These are phyloP conservation scores for Venustampulla echinocandica DNA, from an alignment of 495 filamentous ascomycete species.

Conservation along the genomic window DNA sequence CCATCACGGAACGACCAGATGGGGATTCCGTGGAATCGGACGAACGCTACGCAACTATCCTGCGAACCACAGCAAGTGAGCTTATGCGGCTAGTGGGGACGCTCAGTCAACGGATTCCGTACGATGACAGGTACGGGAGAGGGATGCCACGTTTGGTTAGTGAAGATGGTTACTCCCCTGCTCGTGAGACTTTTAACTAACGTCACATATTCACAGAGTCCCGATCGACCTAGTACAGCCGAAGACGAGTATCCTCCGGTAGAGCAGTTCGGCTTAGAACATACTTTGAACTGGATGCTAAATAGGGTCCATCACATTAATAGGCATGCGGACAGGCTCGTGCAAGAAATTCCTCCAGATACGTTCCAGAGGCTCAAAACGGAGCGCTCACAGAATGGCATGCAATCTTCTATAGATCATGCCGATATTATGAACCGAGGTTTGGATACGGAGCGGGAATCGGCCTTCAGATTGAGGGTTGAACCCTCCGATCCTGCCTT, in stretches of 20 bases:
- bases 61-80: conserved; percentile 10
- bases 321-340: conserved; percentile 16
- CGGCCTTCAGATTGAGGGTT: not conserved
- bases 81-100: conserved; percentile 20
- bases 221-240: conserved; percentile 3
- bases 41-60: conserved; percentile 10
- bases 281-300: conserved; percentile 19
- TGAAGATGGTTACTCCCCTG: not conserved
- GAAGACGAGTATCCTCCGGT: conserved; percentile 15
- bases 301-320: conserved; percentile 17
- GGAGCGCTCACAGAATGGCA: not conserved
- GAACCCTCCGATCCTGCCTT: conserved; percentile 5
- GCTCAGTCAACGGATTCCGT: conserved; percentile 16
- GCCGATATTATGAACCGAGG: conserved; percentile 18
- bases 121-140: conserved; percentile 5
- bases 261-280: conserved; percentile 15
- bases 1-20: conserved; percentile 9
- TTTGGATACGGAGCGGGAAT: conserved; percentile 6
- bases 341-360: conserved; percentile 8
- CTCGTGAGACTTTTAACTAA: not conserved
- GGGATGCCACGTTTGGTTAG: conserved; percentile 13
- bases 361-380: conserved; percentile 5
- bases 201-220: not conserved
- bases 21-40: conserved; percentile 6
- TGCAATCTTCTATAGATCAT: conserved; percentile 9